phyloP scores from a whole-genome alignment of 2,329 filamentous ascomycete species.

The Pyrenochaeta sp. region DNA sequence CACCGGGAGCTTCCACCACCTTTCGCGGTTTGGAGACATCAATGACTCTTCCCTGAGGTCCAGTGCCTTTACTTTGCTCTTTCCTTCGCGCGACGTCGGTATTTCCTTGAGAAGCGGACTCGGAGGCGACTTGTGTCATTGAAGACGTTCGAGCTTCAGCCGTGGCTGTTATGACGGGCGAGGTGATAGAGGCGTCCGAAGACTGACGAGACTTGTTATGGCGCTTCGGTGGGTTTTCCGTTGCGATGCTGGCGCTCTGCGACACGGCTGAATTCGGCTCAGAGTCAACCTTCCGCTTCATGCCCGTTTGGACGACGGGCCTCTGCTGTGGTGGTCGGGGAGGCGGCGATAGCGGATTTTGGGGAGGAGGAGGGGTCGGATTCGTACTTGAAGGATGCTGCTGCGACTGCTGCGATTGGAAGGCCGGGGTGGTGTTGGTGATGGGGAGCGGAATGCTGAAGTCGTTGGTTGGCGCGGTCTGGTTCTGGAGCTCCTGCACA shows the following conservation, averaged over 20 bases:
- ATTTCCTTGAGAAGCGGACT: conserved; percentile 15
- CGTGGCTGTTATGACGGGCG: conserved; percentile 27
- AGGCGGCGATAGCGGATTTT: conserved; percentile 36
- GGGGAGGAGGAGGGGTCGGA: conserved; percentile 16
- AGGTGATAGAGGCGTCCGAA: conserved; percentile 37
- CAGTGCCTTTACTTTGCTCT: conserved; percentile 41
- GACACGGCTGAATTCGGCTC: conserved; percentile 38
- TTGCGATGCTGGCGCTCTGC: conserved; percentile 20
- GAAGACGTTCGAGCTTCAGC: conserved; percentile 26
- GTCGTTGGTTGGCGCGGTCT: conserved; percentile 39
- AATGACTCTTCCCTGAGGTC: conserved; percentile 41
- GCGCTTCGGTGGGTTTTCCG: conserved; percentile 40
- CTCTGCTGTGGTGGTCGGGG: conserved; percentile 29
- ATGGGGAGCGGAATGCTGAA: conserved; percentile 49
- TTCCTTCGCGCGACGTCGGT: conserved; percentile 29
- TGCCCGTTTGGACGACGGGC: conserved; percentile 33
- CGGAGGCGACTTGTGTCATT: conserved; percentile 23
- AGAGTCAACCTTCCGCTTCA: conserved; percentile 48
- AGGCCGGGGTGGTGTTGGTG: conserved; percentile 17
- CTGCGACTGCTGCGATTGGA: conserved; percentile 27
- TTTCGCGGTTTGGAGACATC: conserved; percentile 43
- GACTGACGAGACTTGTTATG: conserved; percentile 42
- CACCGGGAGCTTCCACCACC: conserved; percentile 34
- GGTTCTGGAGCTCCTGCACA: conserved; percentile 45
- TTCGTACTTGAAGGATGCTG: too few species aligned